Evolutionary conservation across 1,284 basidiomycete species (phyloP).

Genomic region (Moniliophthora roreri): DNA sequence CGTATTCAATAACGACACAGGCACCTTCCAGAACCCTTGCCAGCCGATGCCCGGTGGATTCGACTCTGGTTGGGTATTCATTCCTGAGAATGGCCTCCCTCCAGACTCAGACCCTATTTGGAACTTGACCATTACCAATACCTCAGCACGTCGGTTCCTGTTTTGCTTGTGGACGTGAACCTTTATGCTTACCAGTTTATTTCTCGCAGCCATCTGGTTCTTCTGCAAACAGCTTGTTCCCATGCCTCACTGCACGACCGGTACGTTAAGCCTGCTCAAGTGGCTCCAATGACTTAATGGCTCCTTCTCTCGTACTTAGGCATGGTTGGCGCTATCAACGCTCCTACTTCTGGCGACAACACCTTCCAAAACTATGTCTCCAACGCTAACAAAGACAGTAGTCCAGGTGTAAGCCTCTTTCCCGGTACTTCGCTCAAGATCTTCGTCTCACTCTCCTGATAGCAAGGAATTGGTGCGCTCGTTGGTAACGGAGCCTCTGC

Average conservation of each 20-base stretch:
- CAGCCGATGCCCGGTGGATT: constrained; percentile 10
- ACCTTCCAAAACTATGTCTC: constrained; percentile 44
- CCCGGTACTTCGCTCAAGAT: not conserved
- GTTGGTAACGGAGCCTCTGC: constrained; percentile 46
- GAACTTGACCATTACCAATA: constrained; percentile 16
- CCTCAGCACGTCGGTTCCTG: constrained; percentile 1
- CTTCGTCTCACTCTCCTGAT: not conserved
- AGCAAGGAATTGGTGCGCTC: constrained; percentile 40
- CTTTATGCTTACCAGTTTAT: not conserved
- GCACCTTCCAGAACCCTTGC: constrained; percentile 11
- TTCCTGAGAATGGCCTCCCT: constrained; percentile 2
- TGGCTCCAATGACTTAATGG: not conserved
- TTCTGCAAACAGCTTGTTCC: constrained; percentile 16
- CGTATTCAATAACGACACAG: not conserved
- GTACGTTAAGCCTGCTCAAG: not conserved
- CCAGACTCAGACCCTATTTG: constrained; percentile 4
- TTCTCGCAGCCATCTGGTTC: constrained; percentile 14
- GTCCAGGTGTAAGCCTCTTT: constrained; percentile 29
- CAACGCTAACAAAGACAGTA: constrained; percentile 31
- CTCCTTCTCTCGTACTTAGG: constrained; percentile 6
- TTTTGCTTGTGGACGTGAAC: not conserved
- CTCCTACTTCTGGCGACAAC: constrained; percentile 42
- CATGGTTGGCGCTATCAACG: constrained; percentile 22
- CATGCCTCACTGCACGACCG: constrained; percentile 11
- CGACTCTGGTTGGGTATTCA: constrained; percentile 18